A percentile compares a stretch with the other conserved stretches of the same genome.
Evolutionary conservation across 2,329 filamentous ascomycete species (phyloP).

Genomic region (Apiospora arundinis): DNA sequence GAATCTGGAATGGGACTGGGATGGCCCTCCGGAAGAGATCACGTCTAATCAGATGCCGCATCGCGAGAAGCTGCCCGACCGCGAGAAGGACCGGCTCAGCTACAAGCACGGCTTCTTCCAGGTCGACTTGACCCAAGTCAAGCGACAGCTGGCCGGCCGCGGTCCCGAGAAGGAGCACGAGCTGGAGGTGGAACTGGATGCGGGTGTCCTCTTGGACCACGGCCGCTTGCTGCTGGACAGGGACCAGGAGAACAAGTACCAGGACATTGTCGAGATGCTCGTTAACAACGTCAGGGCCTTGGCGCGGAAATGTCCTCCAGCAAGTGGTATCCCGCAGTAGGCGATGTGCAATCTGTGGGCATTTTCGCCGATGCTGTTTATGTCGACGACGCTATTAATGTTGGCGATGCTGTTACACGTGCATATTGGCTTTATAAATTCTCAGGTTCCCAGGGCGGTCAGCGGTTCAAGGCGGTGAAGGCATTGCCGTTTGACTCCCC

Average conservation of each 20-base stretch:
- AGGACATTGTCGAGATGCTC: slow-evolving; percentile 73
- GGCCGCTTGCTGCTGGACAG: slow-evolving; percentile 60
- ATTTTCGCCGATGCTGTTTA: background rate
- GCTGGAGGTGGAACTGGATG: slow-evolving; percentile 78
- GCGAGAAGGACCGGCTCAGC: slow-evolving; percentile 88
- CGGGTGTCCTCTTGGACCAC: slow-evolving; percentile 68
- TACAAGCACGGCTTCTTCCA: slow-evolving; percentile 89
- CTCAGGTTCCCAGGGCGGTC: background rate
- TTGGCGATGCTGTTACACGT: background rate
- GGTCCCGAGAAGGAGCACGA: slow-evolving; percentile 72
- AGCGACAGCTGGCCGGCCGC: slow-evolving; percentile 46
- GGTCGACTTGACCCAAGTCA: slow-evolving; percentile 91
- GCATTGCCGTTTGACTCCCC: background rate
- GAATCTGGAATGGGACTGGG: slow-evolving; percentile 90
- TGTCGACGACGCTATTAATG: no score
- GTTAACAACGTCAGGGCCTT: slow-evolving; percentile 75
- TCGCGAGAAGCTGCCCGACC: slow-evolving; percentile 58
- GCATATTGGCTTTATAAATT: background rate
- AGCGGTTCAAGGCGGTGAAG: background rate
- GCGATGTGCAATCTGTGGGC: background rate
- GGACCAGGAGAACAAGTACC: slow-evolving; percentile 62
- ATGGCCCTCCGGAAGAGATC: slow-evolving; percentile 68
- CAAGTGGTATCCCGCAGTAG: background rate
- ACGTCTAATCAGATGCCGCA: slow-evolving; percentile 46
- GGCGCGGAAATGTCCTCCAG: slow-evolving; percentile 41